Percentiles rank a stretch among this genome's conserved stretches.
Conservation (phyloP, 495 filamentous ascomycete species). For the Xylaria intraflava region DNA sequence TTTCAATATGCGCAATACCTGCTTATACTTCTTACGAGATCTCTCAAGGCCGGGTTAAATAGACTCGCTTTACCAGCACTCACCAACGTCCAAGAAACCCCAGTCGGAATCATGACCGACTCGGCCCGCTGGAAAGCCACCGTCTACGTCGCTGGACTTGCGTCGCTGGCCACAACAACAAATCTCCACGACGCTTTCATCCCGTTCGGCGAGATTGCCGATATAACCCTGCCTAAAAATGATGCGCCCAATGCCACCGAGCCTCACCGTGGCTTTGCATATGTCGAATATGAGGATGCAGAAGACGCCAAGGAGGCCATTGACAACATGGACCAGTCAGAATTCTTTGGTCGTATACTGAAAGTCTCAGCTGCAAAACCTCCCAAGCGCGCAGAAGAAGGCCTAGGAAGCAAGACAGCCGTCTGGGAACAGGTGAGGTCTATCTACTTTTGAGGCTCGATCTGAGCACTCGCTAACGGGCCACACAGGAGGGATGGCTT, state of each 20-base stretch:
- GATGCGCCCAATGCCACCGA: slow-evolving; percentile 63
- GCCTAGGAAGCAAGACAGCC: slow-evolving; percentile 87
- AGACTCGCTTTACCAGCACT: neutral
- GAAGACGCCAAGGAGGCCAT: slow-evolving; percentile 91
- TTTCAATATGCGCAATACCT: no score
- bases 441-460: neutral
- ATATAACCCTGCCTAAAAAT: slow-evolving; percentile 82
- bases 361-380: slow-evolving; percentile 89
- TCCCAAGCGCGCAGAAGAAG: slow-evolving; percentile 80
- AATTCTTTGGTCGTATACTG: slow-evolving; percentile 88
- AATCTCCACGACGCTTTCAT: slow-evolving; percentile 86
- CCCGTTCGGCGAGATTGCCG: slow-evolving; percentile 89
- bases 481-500: slow-evolving; percentile 77
- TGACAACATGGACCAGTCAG: slow-evolving; percentile 97
- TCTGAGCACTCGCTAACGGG: slow-evolving; percentile 25
- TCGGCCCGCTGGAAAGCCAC: slow-evolving; percentile 79
- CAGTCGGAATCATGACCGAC: slow-evolving; percentile 60
- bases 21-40: neutral
- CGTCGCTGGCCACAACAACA: slow-evolving; percentile 63
- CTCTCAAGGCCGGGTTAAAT: neutral
- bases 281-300: slow-evolving; percentile 85
- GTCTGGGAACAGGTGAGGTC: slow-evolving; percentile 90
- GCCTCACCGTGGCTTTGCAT: slow-evolving; percentile 86
- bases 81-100: neutral
- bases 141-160: slow-evolving; percentile 84